These are phyloP conservation scores for Amphibolis antarctica DNA, from an alignment of 106 monocot species.

Conservation along the genomic window DNA sequence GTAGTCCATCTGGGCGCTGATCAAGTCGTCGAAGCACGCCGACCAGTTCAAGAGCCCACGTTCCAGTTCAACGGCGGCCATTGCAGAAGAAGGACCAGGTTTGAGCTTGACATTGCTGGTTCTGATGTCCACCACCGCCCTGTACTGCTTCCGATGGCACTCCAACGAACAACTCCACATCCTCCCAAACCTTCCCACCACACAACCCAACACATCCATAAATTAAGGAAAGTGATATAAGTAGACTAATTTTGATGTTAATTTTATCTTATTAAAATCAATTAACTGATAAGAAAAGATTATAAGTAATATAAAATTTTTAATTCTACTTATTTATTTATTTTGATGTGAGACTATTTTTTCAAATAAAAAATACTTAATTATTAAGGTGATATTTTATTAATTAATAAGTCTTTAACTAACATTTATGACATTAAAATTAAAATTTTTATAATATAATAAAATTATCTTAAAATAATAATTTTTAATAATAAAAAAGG, in stretches of 20 bases:
- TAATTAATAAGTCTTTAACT: neutral
- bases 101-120: conserved; percentile 1
- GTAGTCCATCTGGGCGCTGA: conserved; percentile 1
- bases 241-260: no score
- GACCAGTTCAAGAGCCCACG: conserved; percentile 6
- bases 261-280: neutral
- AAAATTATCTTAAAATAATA: no score
- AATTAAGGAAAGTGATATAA: no score
- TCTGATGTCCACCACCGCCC: conserved; percentile 8
- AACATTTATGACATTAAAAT: neutral
- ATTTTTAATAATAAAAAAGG: neutral
- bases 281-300: neutral
- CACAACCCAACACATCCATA: no score
- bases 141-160: conserved; percentile 13
- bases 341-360: no score
- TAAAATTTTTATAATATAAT: no score
- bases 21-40: neutral
- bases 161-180: conserved; percentile 11
- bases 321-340: no score
- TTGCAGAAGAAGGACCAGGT: conserved; percentile 2
- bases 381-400: no score
- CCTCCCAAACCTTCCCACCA: conserved; percentile 1
- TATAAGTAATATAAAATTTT: neutral
- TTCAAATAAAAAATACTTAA: no score
- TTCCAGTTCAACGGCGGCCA: conserved; percentile 2